Base-by-base conservation (phyloP, 805 yeast species). In the Ogataea kodamae region DNA sequence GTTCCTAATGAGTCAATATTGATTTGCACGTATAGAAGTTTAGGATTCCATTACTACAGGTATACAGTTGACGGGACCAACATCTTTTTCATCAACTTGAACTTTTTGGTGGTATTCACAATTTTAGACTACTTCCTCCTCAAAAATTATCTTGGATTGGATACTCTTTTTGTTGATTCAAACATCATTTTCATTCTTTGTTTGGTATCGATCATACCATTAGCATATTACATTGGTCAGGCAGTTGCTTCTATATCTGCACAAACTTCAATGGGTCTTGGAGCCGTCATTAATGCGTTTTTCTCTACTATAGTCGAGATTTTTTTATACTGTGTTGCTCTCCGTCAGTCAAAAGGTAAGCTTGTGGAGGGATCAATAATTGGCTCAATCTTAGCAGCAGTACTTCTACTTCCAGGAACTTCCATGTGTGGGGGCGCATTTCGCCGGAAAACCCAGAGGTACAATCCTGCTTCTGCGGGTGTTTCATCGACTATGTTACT, bases 191-290 rank as follows among this genome's bases (percentile, higher is more conserved):
- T 92, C 51, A 66, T 76, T 27, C 62, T 87, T 11, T 83, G 96
- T 56, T 62, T 92, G 38, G 68, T 83, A 30, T 84, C 96, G 1
- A 86, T 92, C 39, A 74, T 92, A 22, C 98, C 98, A 5, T 67
- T 92, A 46, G 97, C 98, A 0, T 90, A 92, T 55, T 92, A 88
- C 61, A 89, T 92, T 49, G 98, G 98, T 3, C 97, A 90, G 60
- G 97, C 97, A 5, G 98, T 92, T n/a, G 98, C 98, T 0, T 89
- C 97, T 2, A 92, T 92, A 39, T 84, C 96, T 5, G 97, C 98
- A 0, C 98, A 92, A 63, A 86, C 97, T 1, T 89, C 97, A 0
- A 92, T 92, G 98, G 97, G 97, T 18, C 78, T 92, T 40, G 97
- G 97, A 65, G 98, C 98, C 1, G 96, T 89, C 0, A 88, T 92